Base-by-base conservation (phyloP, 202 grass and related monocot species). In the Setaria italica region DNA sequence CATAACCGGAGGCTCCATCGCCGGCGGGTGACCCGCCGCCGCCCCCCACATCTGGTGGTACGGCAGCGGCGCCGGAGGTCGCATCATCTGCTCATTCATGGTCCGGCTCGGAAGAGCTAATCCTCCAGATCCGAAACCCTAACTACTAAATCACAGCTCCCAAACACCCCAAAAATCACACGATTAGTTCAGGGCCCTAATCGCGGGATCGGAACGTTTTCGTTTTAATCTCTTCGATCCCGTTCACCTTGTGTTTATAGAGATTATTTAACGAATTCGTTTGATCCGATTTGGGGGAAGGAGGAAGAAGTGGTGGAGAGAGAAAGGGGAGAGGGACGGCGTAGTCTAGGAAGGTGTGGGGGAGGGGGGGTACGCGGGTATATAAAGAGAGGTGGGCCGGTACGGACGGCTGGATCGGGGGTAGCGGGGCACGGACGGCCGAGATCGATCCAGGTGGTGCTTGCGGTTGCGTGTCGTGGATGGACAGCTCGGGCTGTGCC, bases 11-110 rank as follows among this genome's bases (percentile, higher is more conserved):
- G 62, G 57, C 92, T 71, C 85, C 86, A 60, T 76, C 66, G 33
- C 60, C 59, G 66, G 78, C 62, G 15, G 66, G 10, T 33, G 17
- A 43, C 19, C 25, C 81, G 80, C 85, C 51, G 51, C 39, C 39
- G 39, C 39, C 39, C 45, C 62, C 90, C 90, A 85, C 86, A 85
- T 65, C 67, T 88, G 90, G 78, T 88, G 90, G 78, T 88, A 91
- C 90, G 78, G 89, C 81, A 59, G 75, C 69, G 42, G 72, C 34
- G 71, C 83, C 53, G 91, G 91, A 9, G 82, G 93, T 48, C 91
- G 88, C 87, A 94, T 78, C 91, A 92, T 86, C 76, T 92, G 91
- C 85, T 94, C 91, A 64, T 91, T 93, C 93, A 95, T 95, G 84
- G 74, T 74, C 13, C 79, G 62, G 65, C 62, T 78, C 70, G 58